phyloP scores from a whole-genome alignment of 176 grass and related monocot species.

The Triticum urartu region DNA sequence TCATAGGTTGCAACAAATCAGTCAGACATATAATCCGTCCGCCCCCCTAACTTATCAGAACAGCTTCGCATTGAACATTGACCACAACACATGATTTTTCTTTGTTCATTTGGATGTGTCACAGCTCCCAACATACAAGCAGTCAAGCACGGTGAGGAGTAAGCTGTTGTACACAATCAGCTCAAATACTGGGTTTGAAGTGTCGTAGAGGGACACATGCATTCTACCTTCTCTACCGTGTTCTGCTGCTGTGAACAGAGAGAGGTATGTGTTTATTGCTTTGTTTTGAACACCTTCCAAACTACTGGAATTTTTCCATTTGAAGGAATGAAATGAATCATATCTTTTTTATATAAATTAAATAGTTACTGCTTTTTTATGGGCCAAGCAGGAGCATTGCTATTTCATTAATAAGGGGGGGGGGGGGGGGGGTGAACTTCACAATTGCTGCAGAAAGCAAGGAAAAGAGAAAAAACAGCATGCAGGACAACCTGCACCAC shows the following conservation, averaged over 20 bases:
- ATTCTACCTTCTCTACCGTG: neutral
- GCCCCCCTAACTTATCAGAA: neutral
- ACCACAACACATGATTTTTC: neutral
- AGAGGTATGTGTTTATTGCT: neutral
- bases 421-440: no score
- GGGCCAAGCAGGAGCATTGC: no score
- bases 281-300: neutral
- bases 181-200: constrained; percentile 88
- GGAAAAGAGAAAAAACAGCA: no score
- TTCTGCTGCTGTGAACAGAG: constrained; percentile 61
- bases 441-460: no score
- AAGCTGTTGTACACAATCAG: constrained; percentile 85
- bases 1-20: neutral
- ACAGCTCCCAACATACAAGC: constrained; percentile 83
- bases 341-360: no score
- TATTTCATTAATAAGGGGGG: no score
- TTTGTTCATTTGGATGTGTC: neutral
- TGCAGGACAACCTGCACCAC: no score
- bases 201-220: constrained; percentile 32
- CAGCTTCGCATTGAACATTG: neutral
- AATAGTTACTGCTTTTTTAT: no score
- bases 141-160: constrained; percentile 70
- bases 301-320: no score
- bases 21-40: neutral
- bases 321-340: no score